Evolutionary conservation across 192 early-diverging fungal genomes (phyloP), one percentile per base, ranked within the genome.

Genomic region (Allomyces arbusculus): DNA sequence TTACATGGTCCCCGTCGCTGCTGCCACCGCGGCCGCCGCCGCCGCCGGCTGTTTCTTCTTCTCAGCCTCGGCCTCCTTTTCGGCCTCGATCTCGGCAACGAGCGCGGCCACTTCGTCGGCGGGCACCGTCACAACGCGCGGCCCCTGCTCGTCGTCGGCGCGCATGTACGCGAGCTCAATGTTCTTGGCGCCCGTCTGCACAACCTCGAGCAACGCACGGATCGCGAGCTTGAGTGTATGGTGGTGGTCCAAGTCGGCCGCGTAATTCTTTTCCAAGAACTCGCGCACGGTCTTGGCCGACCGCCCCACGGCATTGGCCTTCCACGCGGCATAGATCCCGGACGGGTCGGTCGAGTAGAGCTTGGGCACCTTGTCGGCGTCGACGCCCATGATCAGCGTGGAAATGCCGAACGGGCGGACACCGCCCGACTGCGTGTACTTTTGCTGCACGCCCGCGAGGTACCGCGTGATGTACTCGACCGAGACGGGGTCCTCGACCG

Each of bases 141-240:
- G 33, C 33, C 33, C 33, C 33, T 40, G 33, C 33, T 40, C 33
- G 33, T 40, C 78, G 68, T 92, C 87, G 22, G 76, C 69, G 50
- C 87, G 89, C 89, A 96, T 94, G 23, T 91, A 79, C 16, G 91
- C 88, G 71, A 99, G 87, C 72, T 99, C 95, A 78, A 99, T 99
- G 74, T 99, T 99, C 83, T 99, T 99, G 65, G 95, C 89, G 45
- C 95, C 95, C 5, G 92, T 99, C 82, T 99, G 95, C 65, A 99
- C 95, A 68, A 97, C 91, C 81, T 95, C 95, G 62, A 99, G 77
- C 69, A 99, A 74, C 63, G 91, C 89, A 72, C 86, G 87, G 71
- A 96, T 85, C 5, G 92, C 81, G 40, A 99, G 81, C 79, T 95
- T 96, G 74, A 96, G 79, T 14, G 88, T 79, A 8, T 90, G 89